Conservation (phyloP, 495 filamentous ascomycete genomes). For the Penicillium macrosclerotiorum region DNA sequence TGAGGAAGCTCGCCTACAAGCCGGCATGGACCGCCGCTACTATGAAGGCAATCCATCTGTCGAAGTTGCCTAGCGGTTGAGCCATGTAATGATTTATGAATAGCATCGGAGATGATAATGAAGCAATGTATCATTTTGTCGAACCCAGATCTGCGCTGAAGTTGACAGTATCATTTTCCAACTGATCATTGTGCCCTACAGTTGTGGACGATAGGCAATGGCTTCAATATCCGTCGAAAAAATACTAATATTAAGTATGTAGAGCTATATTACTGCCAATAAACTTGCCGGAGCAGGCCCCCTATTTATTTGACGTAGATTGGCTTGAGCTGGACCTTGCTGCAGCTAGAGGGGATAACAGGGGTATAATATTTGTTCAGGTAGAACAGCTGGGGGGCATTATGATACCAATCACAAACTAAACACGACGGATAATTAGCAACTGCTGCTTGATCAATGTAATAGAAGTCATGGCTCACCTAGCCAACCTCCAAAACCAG, state of each 20-base stretch:
- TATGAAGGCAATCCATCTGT: constrained; percentile 32
- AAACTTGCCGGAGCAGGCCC: constrained; percentile 35
- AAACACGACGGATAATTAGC: background rate
- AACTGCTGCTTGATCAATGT: no score
- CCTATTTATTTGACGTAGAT: constrained; percentile 19
- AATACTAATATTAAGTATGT: no score
- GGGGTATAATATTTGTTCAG: constrained; percentile 27
- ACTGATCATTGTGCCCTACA: no score
- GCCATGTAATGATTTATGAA: constrained; percentile 17
- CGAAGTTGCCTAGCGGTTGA: constrained; percentile 11
- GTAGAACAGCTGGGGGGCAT: constrained; percentile 54
- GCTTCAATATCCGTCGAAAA: no score
- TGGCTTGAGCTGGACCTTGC: constrained; percentile 36
- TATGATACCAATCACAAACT: constrained; percentile 58
- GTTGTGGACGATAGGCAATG: no score
- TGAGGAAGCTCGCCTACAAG: constrained; percentile 45
- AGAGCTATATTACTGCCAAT: constrained; percentile 11
- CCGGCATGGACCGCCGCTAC: constrained; percentile 50
- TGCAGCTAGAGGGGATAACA: constrained; percentile 43
- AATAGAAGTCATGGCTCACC: constrained; percentile 37
- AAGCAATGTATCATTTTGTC: no score
- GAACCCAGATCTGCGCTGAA: no score
- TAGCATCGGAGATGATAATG: constrained; percentile 1
- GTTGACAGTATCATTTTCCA: no score
- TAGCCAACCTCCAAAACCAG: constrained; percentile 51